phyloP scores from a whole-genome alignment of 306 rosid genomes.

The Rubus parviflorus region DNA sequence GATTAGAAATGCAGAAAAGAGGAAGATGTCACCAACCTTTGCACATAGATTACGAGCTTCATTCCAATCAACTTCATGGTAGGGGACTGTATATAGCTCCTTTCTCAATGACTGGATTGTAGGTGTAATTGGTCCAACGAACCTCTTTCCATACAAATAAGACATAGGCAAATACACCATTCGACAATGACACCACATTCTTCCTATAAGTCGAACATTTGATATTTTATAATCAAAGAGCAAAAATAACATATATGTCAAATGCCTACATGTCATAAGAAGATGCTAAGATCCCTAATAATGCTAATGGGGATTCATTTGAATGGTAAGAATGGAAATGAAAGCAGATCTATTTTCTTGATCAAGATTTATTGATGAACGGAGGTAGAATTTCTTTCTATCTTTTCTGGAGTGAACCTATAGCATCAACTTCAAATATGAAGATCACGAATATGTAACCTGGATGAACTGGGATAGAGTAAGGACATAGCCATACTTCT shows the following conservation, averaged over 20 bases:
- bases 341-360: neutral
- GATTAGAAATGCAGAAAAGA: neutral
- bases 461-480: constrained; percentile 33
- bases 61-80: constrained; percentile 82
- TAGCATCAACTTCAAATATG: neutral
- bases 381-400: neutral
- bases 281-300: neutral
- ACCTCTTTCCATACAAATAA: constrained; percentile 43
- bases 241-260: neutral
- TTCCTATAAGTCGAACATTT: constrained; percentile 22
- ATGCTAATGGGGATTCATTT: neutral
- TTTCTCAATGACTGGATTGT: constrained; percentile 68
- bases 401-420: neutral
- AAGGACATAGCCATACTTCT: constrained; percentile 40
- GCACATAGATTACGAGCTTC: constrained; percentile 70
- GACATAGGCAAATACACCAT: constrained; percentile 48
- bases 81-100: constrained; percentile 63
- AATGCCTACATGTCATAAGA: neutral
- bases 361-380: neutral
- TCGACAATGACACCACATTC: constrained; percentile 44
- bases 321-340: neutral
- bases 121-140: constrained; percentile 79
- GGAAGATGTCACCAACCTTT: constrained; percentile 48
- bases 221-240: neutral
- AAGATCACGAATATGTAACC: constrained; percentile 13